phyloP scores from a whole-genome alignment of 257 asterid genomes.

The Rubia yunnanensis region DNA sequence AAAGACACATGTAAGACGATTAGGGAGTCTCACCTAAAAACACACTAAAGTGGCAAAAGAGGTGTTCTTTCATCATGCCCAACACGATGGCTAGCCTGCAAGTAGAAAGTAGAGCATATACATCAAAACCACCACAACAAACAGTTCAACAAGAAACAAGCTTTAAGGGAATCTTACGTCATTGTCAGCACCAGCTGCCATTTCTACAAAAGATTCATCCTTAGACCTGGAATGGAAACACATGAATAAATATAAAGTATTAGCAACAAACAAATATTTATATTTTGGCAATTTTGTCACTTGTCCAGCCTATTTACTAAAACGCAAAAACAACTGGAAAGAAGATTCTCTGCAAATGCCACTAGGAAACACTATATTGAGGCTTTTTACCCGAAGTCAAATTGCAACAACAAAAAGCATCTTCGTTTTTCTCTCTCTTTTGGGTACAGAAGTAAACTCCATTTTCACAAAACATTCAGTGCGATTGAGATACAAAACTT shows the following conservation, averaged over 20 bases:
- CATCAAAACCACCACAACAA: neutral
- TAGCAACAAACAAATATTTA: neutral
- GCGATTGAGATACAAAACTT: neutral
- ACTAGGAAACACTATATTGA: neutral
- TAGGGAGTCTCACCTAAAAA: conserved; percentile 9
- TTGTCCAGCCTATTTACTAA: neutral
- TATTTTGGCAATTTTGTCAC: neutral
- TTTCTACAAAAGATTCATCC: conserved; percentile 68
- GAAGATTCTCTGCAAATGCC: neutral
- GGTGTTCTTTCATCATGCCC: conserved; percentile 65
- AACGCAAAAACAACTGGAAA: neutral
- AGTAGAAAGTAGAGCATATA: conserved; percentile 12
- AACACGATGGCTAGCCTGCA: conserved; percentile 66
- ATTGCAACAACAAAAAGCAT: neutral
- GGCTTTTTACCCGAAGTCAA: neutral
- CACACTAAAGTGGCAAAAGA: conserved; percentile 48
- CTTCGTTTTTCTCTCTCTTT: neutral
- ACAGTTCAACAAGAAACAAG: conserved; percentile 4
- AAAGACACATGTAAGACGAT: neutral
- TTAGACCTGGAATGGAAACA: conserved; percentile 41
- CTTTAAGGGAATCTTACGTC: conserved; percentile 39
- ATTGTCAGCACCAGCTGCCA: conserved; percentile 87
- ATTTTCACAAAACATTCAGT: neutral
- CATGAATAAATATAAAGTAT: neutral
- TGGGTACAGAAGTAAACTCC: neutral